phyloP scores from a whole-genome alignment of 371 early-diverging fungal genomes.

The Mucor irregularis region DNA sequence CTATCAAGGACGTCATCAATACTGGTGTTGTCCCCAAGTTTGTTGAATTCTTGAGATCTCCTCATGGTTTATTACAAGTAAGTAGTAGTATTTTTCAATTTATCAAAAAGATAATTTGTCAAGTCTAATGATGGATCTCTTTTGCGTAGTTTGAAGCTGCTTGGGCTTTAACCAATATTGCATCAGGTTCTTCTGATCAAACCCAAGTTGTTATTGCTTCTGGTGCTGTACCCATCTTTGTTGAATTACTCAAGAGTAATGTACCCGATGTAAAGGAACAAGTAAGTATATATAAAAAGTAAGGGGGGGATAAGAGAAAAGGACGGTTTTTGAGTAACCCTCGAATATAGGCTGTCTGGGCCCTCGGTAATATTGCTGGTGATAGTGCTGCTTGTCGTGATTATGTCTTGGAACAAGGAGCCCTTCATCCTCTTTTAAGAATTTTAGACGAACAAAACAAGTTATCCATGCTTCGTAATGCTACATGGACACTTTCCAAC shows the following conservation, averaged over 20 bases:
- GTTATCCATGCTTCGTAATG: conserved; percentile 94
- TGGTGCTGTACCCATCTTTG: conserved; percentile 94
- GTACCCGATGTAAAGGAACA: conserved; percentile 97
- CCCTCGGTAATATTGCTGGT: conserved; percentile 99
- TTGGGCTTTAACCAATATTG: conserved; percentile 99
- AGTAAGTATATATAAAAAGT: conserved; percentile 39
- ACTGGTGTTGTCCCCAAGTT: conserved; percentile 95
- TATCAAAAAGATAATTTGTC: neutral
- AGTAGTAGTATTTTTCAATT: neutral
- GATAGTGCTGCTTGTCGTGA: conserved; percentile 97
- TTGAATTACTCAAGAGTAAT: conserved; percentile 85
- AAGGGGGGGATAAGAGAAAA: neutral
- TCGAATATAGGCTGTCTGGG: conserved; percentile 96
- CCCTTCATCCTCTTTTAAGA: conserved; percentile 78
- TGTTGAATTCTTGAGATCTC: conserved; percentile 89
- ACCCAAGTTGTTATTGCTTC: conserved; percentile 94
- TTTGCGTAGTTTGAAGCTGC: conserved; percentile 95
- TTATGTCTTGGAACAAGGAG: conserved; percentile 85
- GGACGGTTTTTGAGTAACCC: neutral
- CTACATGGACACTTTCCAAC: conserved; percentile 99
- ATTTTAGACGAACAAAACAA: conserved; percentile 89
- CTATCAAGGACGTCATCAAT: conserved; percentile 96
- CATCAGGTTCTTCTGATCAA: conserved; percentile 97
- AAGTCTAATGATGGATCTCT: neutral
- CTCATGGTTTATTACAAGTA: conserved; percentile 88